Conservation (phyloP, 2,329 filamentous ascomycete genomes). For the Lachnellula arida region DNA sequence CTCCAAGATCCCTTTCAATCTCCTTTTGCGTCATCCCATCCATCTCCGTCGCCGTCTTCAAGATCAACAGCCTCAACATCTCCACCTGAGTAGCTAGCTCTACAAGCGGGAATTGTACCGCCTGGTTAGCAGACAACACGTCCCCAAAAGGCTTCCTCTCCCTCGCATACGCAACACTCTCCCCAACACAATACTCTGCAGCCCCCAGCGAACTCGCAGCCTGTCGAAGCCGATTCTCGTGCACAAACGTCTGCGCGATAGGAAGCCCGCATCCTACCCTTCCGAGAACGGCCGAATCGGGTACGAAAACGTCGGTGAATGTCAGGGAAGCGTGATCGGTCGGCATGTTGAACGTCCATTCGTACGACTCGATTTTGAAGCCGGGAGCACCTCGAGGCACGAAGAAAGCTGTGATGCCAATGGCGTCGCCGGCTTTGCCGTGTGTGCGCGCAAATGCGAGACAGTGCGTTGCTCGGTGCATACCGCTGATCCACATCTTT, state of each 20-base stretch:
- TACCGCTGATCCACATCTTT: slow-evolving; percentile 64
- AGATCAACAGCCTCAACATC: slow-evolving; percentile 46
- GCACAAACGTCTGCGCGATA: slow-evolving; percentile 60
- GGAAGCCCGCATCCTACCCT: slow-evolving; percentile 49
- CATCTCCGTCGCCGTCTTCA: slow-evolving; percentile 57
- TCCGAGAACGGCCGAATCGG: slow-evolving; percentile 48
- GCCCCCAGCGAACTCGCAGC: slow-evolving; percentile 56
- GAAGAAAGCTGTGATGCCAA: slow-evolving; percentile 58
- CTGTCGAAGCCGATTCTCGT: slow-evolving; percentile 63
- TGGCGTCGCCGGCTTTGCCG: slow-evolving; percentile 46
- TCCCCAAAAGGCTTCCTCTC: slow-evolving; percentile 51
- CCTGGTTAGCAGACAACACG: slow-evolving; percentile 54
- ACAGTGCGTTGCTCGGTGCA: slow-evolving; percentile 57
- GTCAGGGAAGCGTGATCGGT: slow-evolving; percentile 59
- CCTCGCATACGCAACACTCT: slow-evolving; percentile 52
- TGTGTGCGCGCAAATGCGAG: slow-evolving; percentile 57
- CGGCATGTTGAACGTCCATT: slow-evolving; percentile 65
- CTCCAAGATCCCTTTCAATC: slow-evolving; percentile 53
- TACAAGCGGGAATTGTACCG: slow-evolving; percentile 59
- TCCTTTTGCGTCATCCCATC: slow-evolving; percentile 44
- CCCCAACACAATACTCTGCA: slow-evolving; percentile 55
- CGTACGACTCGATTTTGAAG: slow-evolving; percentile 50
- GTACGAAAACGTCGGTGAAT: slow-evolving; percentile 53
- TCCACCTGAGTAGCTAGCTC: slow-evolving; percentile 57
- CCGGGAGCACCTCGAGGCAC: slow-evolving; percentile 47